Evolutionary conservation across 805 yeast genomes (phyloP), one percentile per base, ranked within the genome.

Genomic region (Kazachstania bromeliacearum): DNA sequence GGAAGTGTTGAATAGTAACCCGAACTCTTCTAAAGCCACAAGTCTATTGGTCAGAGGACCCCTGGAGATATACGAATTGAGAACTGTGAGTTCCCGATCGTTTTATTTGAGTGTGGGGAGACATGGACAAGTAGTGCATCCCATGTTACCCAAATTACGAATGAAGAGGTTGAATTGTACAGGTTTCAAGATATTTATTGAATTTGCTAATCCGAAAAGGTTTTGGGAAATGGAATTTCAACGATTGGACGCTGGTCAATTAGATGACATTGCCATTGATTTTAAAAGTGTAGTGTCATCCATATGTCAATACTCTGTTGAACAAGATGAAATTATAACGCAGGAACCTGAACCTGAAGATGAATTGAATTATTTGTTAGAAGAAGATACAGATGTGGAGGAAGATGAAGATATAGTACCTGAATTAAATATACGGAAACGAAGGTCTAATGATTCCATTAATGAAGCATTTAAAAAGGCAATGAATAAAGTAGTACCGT

Each of bases 171-270:
- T 8, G 59, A 16, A 43, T 40, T 32, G 64, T 63, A 34, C 71
- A 68, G 45, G 23, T 7, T 37, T 18, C 23, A 45, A 40, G 13
- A 79, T 78, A 45, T 65, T 79, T 2, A 53, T 83, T 13, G 78
- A 85, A 0, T 66, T 84, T 39, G 74, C 73, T 19, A 82, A 81
- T 47, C 94, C 94, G 0, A 79, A 76, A 43, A 62, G 89, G 47
- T 81, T 75, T 55, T 84, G 94, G 94, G 66, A 71, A 20, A 62
- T 77, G 30, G 61, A 51, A 14, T 47, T 64, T 36, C 45, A 52
- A 9, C 14, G 21, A 12, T 8, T 29, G n/a, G 29, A 23, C 14
- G 31, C 29, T 10, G 46, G 47, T 34, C 40, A 38, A 2, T 25
- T 45, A 12, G 19, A 21, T 1, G 20, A 28, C 0, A 39, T 42